Evolutionary conservation across 352 stramenopile species (phyloP).

Genomic region (Phytophthora citricola): DNA sequence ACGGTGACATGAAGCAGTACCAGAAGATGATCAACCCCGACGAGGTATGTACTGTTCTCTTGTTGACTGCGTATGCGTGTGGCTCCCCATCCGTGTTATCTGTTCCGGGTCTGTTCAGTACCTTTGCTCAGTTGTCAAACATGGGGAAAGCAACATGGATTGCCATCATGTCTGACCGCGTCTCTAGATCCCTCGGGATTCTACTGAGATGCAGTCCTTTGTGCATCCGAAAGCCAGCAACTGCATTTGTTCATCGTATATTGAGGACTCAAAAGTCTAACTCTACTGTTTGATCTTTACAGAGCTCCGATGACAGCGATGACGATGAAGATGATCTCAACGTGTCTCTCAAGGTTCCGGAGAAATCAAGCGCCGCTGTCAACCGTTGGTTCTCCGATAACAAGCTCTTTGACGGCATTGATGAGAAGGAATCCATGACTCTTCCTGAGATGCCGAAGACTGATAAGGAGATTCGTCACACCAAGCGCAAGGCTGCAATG

Average conservation of each 20-base stretch:
- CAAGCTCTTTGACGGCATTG: slow-evolving; percentile 81
- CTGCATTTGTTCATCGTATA: slow-evolving; percentile 8
- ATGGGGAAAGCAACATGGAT: slow-evolving; percentile 81
- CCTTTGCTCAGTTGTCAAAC: slow-evolving; percentile 93
- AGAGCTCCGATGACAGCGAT: slow-evolving; percentile 87
- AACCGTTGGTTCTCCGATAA: slow-evolving; percentile 88
- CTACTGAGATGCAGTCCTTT: slow-evolving; percentile 68
- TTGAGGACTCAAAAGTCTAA: neutral
- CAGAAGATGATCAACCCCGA: slow-evolving; percentile 89
- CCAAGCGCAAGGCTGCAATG: slow-evolving; percentile 96
- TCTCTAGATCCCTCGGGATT: slow-evolving; percentile 36
- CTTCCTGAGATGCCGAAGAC: slow-evolving; percentile 96
- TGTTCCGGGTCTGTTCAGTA: slow-evolving; percentile 89
- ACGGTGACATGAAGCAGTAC: slow-evolving; percentile 82
- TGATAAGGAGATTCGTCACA: slow-evolving; percentile 98
- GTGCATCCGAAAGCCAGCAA: slow-evolving; percentile 68
- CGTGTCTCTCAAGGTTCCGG: slow-evolving; percentile 78
- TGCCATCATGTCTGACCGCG: slow-evolving; percentile 86
- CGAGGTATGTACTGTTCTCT: slow-evolving; percentile 65
- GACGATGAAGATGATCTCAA: slow-evolving; percentile 69
- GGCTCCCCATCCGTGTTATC: slow-evolving; percentile 90
- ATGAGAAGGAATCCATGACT: slow-evolving; percentile 53
- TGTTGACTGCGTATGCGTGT: slow-evolving; percentile 34
- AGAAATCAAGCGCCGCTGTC: slow-evolving; percentile 78
- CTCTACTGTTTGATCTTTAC: slow-evolving; percentile 21